A percentile compares a stretch with the other conserved stretches of the same genome.
Conservation (phyloP, 2,329 filamentous ascomycete genomes). For the Diplodia intermedia region DNA sequence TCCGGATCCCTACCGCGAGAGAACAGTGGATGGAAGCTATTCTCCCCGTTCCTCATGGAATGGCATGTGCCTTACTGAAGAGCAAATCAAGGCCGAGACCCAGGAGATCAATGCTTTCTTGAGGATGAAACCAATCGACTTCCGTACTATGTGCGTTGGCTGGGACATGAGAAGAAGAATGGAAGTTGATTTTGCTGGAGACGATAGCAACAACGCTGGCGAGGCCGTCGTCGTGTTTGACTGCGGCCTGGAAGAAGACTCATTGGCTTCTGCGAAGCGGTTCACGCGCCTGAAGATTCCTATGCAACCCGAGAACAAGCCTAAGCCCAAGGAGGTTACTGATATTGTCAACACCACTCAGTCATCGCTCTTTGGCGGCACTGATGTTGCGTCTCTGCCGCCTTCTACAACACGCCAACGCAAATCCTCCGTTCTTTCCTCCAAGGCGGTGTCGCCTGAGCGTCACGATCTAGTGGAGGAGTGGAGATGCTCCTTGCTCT, state of each 20-base stretch:
- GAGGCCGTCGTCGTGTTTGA: constrained; percentile 78
- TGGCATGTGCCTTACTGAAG: constrained; percentile 71
- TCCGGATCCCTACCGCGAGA: constrained; percentile 74
- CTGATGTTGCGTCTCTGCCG: constrained; percentile 34
- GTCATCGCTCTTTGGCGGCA: constrained; percentile 61
- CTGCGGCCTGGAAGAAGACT: constrained; percentile 70
- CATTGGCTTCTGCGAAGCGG: constrained; percentile 60
- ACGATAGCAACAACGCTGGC: constrained; percentile 76
- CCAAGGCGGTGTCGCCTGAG: constrained; percentile 43
- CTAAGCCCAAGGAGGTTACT: constrained; percentile 22
- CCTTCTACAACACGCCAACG: constrained; percentile 40
- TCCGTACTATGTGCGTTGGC: constrained; percentile 76
- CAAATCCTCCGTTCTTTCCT: constrained; percentile 8
- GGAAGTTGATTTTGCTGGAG: constrained; percentile 86
- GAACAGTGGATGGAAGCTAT: constrained; percentile 72
- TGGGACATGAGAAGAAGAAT: constrained; percentile 92
- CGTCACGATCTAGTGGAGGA: constrained; percentile 58
- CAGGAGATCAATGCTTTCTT: constrained; percentile 81
- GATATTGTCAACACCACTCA: constrained; percentile 33
- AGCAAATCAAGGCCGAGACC: constrained; percentile 77
- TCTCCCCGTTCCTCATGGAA: constrained; percentile 80
- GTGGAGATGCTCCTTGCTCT: constrained; percentile 70
- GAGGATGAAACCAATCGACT: constrained; percentile 74
- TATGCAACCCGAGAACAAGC: constrained; percentile 43
- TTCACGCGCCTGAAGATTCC: constrained; percentile 62